phyloP scores from a whole-genome alignment of 2,329 filamentous ascomycete genomes.

The Pseudocercospora eumusae region DNA sequence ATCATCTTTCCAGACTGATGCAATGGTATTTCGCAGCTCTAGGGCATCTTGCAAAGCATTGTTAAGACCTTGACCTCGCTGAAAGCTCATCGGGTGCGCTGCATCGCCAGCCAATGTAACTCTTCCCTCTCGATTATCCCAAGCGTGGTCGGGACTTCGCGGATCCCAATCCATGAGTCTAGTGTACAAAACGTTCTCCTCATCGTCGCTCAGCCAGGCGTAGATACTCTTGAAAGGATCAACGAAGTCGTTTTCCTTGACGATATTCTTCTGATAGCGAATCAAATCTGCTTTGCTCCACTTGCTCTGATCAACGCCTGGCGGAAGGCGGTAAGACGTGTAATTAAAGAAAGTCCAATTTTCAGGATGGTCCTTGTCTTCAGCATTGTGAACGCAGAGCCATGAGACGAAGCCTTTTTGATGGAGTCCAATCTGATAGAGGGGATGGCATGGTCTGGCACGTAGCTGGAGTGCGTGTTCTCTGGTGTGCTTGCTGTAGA shows the following conservation, averaged over 20 bases:
- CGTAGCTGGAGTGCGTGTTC: conserved; percentile 20
- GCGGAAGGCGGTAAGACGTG: background rate
- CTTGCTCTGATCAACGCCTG: background rate
- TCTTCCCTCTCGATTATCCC: background rate
- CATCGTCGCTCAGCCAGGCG: background rate
- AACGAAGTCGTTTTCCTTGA: background rate
- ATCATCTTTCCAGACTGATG: background rate
- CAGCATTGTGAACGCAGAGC: background rate
- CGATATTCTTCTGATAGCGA: background rate
- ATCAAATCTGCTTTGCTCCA: background rate
- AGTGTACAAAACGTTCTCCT: background rate
- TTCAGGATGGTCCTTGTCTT: background rate
- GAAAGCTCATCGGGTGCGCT: conserved; percentile 50
- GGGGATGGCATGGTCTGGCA: background rate
- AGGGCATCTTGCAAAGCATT: conserved; percentile 43
- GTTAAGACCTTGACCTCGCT: conserved; percentile 49
- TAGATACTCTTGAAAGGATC: background rate
- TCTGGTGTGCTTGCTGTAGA: conserved; percentile 21
- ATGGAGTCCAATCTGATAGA: background rate
- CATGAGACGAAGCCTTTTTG: background rate
- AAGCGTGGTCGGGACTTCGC: background rate
- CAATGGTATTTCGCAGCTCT: background rate
- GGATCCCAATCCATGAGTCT: background rate
- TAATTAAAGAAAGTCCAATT: background rate
- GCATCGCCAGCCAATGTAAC: conserved; percentile 41